phyloP scores from a whole-genome alignment of 352 stramenopile genomes.

The Globisporangium cylindrosporum region DNA sequence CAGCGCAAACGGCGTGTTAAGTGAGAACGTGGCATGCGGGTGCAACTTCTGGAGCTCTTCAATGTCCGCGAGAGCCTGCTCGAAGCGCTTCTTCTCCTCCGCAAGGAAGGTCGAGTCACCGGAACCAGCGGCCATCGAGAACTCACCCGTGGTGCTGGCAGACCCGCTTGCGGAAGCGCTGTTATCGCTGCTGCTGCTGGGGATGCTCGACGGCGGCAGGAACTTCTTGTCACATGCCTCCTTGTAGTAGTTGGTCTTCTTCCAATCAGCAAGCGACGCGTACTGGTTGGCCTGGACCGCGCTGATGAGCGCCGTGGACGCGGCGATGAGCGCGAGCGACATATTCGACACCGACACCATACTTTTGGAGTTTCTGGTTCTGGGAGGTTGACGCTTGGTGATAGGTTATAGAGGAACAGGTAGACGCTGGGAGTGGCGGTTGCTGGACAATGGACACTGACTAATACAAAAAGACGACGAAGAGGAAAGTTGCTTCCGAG shows the following conservation, averaged over 20 bases:
- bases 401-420: neutral
- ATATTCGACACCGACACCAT: slow-evolving; percentile 27
- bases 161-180: neutral
- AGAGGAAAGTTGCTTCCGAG: too few relatives aligned
- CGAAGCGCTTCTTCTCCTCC: slow-evolving; percentile 52
- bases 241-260: slow-evolving; percentile 36
- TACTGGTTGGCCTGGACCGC: slow-evolving; percentile 12
- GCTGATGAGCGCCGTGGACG: slow-evolving; percentile 19
- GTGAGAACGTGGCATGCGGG: slow-evolving; percentile 50
- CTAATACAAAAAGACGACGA: too few relatives aligned
- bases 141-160: slow-evolving; percentile 14
- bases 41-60: slow-evolving; percentile 43
- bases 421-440: slow-evolving; percentile 5
- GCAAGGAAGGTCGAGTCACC: slow-evolving; percentile 6
- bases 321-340: slow-evolving; percentile 19
- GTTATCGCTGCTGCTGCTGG: neutral
- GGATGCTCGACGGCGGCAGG: slow-evolving; percentile 15
- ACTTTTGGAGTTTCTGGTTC: neutral
- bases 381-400: neutral
- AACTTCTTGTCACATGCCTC: slow-evolving; percentile 29
- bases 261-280: too few relatives aligned
- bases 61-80: slow-evolving; percentile 36
- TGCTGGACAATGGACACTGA: slow-evolving; percentile 3
- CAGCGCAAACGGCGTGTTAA: slow-evolving; percentile 57
- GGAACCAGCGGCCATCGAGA: slow-evolving; percentile 11